Evolutionary conservation across 495 filamentous ascomycete species (phyloP).

Genomic region (Chaetomium tenue): DNA sequence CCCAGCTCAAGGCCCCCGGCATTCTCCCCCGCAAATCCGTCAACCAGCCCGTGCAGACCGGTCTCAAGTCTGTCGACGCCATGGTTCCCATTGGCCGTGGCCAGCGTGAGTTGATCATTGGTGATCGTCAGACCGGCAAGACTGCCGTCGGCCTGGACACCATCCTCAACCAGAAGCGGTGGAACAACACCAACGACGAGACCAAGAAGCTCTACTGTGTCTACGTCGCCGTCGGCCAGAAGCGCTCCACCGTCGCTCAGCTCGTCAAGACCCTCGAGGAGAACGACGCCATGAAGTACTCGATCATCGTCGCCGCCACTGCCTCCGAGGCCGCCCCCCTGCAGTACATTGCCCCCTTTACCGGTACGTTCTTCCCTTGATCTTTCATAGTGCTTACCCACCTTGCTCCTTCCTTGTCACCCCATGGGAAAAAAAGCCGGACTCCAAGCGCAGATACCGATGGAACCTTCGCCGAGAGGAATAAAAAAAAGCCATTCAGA

Average conservation of each 20-base stretch:
- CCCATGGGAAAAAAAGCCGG: too few relatives aligned
- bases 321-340: constrained; percentile 92
- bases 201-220: constrained; percentile 98
- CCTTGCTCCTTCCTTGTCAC: background rate
- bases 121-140: constrained; percentile 99
- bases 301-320: constrained; percentile 89
- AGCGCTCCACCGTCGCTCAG: constrained; percentile 98
- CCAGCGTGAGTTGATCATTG: constrained; percentile 99
- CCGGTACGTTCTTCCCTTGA: constrained; percentile 37
- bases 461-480: too few relatives aligned
- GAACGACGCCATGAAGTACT: constrained; percentile 99
- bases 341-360: constrained; percentile 96
- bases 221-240: constrained; percentile 98
- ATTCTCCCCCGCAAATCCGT: constrained; percentile 96
- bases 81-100: constrained; percentile 99
- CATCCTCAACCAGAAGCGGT: constrained; percentile 98
- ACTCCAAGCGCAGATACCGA: too few relatives aligned
- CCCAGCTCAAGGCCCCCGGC: constrained; percentile 97
- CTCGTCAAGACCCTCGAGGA: constrained; percentile 99
- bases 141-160: constrained; percentile 97
- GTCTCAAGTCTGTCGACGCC: constrained; percentile 97
- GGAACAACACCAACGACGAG: constrained; percentile 89
- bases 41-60: constrained; percentile 98
- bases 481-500: too few relatives aligned
- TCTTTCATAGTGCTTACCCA: background rate